These are phyloP conservation scores for Globisporangium takayamanum DNA, from an alignment of 352 stramenopile species.

Conservation along the genomic window DNA sequence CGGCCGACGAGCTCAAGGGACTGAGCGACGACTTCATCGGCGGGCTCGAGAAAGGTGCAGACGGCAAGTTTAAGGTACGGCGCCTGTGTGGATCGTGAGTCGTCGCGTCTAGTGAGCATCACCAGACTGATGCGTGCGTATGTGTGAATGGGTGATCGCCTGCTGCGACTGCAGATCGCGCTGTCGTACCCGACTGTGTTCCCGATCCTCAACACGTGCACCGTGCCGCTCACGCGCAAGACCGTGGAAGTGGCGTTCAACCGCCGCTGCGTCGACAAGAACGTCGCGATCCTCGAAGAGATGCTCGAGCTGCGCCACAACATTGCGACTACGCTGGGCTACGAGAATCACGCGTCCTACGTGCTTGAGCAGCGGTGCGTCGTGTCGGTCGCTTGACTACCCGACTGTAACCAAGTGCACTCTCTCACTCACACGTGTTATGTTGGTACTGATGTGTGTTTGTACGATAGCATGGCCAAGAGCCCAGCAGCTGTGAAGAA, in stretches of 20 bases:
- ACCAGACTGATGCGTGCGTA: too few relatives aligned
- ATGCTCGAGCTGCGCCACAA: constrained; percentile 78
- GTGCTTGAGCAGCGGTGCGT: constrained; percentile 73
- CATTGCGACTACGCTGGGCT: constrained; percentile 67
- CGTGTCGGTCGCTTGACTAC: not conserved
- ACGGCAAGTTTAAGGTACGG: constrained; percentile 66
- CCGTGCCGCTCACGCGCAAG: constrained; percentile 77
- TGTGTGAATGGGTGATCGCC: too few relatives aligned
- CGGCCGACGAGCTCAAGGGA: constrained; percentile 64
- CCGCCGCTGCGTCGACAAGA: constrained; percentile 75
- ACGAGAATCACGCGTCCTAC: constrained; percentile 80
- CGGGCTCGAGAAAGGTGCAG: constrained; percentile 54
- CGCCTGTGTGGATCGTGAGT: not conserved
- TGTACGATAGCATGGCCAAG: constrained; percentile 49
- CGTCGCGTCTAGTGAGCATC: too few relatives aligned
- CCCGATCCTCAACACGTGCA: constrained; percentile 84
- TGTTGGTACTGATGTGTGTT: not conserved
- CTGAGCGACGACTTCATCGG: constrained; percentile 75
- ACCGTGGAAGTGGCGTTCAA: constrained; percentile 77
- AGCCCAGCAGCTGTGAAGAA: constrained; percentile 50
- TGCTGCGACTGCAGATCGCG: constrained; percentile 28
- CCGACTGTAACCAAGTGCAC: not conserved
- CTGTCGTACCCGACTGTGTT: constrained; percentile 89
- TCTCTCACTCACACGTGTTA: not conserved
- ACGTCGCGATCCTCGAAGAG: constrained; percentile 77